These are phyloP conservation scores for Ophiostoma montium DNA, from an alignment of 2,329 filamentous ascomycete genomes.

Conservation along the genomic window DNA sequence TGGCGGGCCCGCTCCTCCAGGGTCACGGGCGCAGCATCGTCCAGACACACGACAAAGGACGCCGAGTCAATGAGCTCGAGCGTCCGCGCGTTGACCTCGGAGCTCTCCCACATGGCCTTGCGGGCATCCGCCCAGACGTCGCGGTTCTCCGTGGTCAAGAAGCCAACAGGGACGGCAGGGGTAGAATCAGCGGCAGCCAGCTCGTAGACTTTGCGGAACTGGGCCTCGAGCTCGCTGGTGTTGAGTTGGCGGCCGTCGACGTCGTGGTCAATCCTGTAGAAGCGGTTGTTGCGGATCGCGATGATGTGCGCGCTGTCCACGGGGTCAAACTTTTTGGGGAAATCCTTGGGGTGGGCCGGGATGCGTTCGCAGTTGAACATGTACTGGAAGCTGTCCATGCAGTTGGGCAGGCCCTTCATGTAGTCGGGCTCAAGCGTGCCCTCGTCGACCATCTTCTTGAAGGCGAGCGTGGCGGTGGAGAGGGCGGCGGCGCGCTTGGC, in stretches of 20 bases:
- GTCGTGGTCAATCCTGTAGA: conserved; percentile 83
- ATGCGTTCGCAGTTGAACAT: conserved; percentile 96
- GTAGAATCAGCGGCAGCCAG: conserved; percentile 33
- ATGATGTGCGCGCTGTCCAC: conserved; percentile 69
- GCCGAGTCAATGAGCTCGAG: conserved; percentile 75
- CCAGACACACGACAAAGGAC: conserved; percentile 84
- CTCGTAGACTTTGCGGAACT: conserved; percentile 76
- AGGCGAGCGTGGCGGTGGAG: conserved; percentile 71
- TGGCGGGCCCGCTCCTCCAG: conserved; percentile 88
- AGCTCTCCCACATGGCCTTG: conserved; percentile 58
- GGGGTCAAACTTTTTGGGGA: conserved; percentile 65
- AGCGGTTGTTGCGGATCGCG: conserved; percentile 87
- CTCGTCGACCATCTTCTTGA: conserved; percentile 81
- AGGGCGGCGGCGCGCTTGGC: conserved; percentile 88
- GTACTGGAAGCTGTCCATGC: conserved; percentile 96
- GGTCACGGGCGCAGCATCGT: conserved; percentile 81
- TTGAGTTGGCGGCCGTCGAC: conserved; percentile 74
- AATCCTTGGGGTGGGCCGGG: conserved; percentile 67
- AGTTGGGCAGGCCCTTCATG: conserved; percentile 94
- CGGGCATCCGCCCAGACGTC: conserved; percentile 85
- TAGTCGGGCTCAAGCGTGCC: conserved; percentile 88
- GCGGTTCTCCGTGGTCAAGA: conserved; percentile 81
- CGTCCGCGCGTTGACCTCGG: conserved; percentile 61
- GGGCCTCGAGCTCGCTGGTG: conserved; percentile 74
- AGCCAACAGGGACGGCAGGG: conserved; percentile 59